Conservation (phyloP, 202 grass and related monocot species). For the Elaeis oleifera region DNA sequence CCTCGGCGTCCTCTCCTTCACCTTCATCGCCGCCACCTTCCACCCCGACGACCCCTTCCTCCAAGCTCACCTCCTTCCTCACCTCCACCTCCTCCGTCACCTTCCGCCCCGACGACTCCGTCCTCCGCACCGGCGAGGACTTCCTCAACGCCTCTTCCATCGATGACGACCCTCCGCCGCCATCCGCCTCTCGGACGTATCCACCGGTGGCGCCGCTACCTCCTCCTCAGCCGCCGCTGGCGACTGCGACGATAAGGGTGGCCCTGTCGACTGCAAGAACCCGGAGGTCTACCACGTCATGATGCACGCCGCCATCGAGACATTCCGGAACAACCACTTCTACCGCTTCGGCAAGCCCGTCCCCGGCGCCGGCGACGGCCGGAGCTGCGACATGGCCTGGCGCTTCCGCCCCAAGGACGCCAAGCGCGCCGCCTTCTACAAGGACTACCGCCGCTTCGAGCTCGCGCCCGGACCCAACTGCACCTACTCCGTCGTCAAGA, state of each 20-base stretch:
- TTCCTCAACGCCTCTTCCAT: constrained; percentile 5
- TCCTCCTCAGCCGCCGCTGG: not conserved
- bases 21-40: constrained; percentile 21
- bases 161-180: not conserved
- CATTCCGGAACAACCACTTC: constrained; percentile 11
- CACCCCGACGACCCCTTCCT: constrained; percentile 21
- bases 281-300: constrained; percentile 2
- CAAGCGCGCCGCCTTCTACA: constrained; percentile 10
- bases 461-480: not conserved
- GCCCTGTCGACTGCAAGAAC: constrained; percentile 6
- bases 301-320: constrained; percentile 15
- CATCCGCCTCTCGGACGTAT: constrained; percentile 20
- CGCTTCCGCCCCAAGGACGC: constrained; percentile 18
- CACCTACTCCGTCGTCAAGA: constrained; percentile 5
- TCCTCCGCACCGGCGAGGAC: constrained; percentile 14
- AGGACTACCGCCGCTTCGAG: constrained; percentile 19
- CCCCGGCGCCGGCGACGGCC: not conserved
- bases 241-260: constrained; percentile 3
- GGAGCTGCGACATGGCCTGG: constrained; percentile 16
- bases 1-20: constrained; percentile 23
- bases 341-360: constrained; percentile 16
- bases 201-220: not conserved
- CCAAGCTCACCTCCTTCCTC: constrained; percentile 17
- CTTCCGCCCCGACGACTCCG: constrained; percentile 9
- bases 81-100: constrained; percentile 13